Conservation (phyloP, 805 yeast species). For the Kodamaea jinghongensis region DNA sequence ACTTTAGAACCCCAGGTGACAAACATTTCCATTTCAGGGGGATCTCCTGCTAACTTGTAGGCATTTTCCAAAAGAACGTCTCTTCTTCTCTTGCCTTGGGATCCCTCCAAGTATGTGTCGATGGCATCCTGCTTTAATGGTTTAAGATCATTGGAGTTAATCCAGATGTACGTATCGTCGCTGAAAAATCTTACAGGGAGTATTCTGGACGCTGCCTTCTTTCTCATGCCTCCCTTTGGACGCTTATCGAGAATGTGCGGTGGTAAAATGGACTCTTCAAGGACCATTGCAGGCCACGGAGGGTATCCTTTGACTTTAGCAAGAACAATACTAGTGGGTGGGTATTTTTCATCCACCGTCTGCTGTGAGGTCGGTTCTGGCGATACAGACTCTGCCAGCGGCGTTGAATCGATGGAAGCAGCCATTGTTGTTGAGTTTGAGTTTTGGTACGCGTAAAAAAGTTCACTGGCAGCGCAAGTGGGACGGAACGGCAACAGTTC, state of each 20-base stretch:
- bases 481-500: too few species aligned
- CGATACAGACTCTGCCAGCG: too few species aligned
- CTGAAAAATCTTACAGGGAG: conserved; percentile 66
- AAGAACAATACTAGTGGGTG: conserved; percentile 34
- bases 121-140: conserved; percentile 43
- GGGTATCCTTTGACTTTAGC: conserved; percentile 87
- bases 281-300: conserved; percentile 87
- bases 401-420: too few species aligned
- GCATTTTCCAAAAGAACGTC: conserved; percentile 49
- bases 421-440: too few species aligned
- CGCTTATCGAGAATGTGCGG: conserved; percentile 47
- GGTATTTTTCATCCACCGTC: not conserved
- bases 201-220: conserved; percentile 16
- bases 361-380: too few species aligned
- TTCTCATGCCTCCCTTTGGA: conserved; percentile 36
- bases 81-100: conserved; percentile 31
- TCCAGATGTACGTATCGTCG: conserved; percentile 75
- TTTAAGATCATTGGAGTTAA: conserved; percentile 49
- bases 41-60: conserved; percentile 49
- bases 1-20: conserved; percentile 41
- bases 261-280: conserved; percentile 61
- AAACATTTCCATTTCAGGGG: conserved; percentile 42
- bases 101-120: conserved; percentile 28
- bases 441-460: too few species aligned
- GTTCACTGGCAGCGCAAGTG: too few species aligned